Percentiles rank a stretch among this genome's conserved stretches.
phyloP scores from a whole-genome alignment of 2,329 filamentous ascomycete species.

The Tolypocladium ovalisporum region DNA sequence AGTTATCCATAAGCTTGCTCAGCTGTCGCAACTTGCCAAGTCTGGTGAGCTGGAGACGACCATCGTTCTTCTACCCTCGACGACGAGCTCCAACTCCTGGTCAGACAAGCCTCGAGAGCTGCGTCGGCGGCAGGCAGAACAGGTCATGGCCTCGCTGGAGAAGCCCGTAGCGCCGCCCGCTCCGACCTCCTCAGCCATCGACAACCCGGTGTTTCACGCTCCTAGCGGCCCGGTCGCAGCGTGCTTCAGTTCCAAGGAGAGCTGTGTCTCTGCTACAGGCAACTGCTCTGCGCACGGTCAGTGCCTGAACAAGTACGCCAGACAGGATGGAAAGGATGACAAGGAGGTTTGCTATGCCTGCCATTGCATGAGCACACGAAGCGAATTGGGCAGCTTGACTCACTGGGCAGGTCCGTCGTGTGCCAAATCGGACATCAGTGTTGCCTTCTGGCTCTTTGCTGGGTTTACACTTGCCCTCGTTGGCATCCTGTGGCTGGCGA shows the following conservation, averaged over 20 bases:
- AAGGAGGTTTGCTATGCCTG: constrained; percentile 63
- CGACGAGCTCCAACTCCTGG: constrained; percentile 29
- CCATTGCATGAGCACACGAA: constrained; percentile 53
- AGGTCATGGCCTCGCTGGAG: constrained; percentile 29
- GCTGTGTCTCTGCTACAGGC: constrained; percentile 59
- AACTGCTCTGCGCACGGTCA: constrained; percentile 74
- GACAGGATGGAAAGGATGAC: constrained; percentile 25
- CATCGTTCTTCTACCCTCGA: constrained; percentile 42
- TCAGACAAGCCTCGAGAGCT: constrained; percentile 29
- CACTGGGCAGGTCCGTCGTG: constrained; percentile 81
- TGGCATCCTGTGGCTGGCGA: constrained; percentile 54
- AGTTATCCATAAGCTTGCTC: constrained; percentile 31
- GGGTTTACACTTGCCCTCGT: constrained; percentile 63
- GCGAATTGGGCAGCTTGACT: constrained; percentile 48
- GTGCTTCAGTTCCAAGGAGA: constrained; percentile 62
- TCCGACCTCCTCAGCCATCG: constrained; percentile 12
- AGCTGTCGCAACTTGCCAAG: constrained; percentile 33
- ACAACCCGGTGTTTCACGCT: constrained; percentile 22
- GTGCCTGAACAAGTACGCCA: constrained; percentile 58
- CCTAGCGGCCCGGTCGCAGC: constrained; percentile 43
- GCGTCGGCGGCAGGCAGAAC: constrained; percentile 37
- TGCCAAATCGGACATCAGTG: constrained; percentile 83
- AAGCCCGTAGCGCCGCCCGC: constrained; percentile 12
- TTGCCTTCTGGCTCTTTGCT: constrained; percentile 78
- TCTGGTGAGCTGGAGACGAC: constrained; percentile 44